phyloP scores from a whole-genome alignment of 352 stramenopile genomes.

The Globisporangium paddicum region DNA sequence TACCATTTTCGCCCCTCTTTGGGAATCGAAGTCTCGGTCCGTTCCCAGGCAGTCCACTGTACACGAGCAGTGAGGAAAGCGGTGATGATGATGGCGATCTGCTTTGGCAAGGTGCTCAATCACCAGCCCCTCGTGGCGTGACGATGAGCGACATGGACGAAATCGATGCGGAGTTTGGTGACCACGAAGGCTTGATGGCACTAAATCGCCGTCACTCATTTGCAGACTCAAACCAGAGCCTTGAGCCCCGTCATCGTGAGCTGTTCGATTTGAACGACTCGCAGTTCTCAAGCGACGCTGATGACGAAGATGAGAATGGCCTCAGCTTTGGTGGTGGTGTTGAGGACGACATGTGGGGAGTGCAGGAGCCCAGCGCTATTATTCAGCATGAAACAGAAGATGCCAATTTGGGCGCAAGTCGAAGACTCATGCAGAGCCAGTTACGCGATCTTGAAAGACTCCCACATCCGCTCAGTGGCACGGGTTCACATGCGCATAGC shows the following conservation, averaged over 20 bases:
- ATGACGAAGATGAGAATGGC: conserved; percentile 14
- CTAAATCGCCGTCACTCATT: not conserved
- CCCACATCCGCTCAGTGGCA: not conserved
- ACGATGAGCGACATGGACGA: conserved; percentile 11
- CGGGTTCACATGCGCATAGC: not conserved
- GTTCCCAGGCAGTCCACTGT: conserved; percentile 21
- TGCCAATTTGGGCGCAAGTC: not conserved
- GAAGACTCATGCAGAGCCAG: not conserved
- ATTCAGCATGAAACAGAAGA: conserved; percentile 22
- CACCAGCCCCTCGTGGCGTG: not conserved
- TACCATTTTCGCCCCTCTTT: not conserved
- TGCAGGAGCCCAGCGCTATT: conserved; percentile 13
- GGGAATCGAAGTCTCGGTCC: conserved; percentile 9
- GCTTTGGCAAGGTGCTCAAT: not conserved
- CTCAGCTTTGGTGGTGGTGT: not conserved
- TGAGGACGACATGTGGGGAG: conserved; percentile 21
- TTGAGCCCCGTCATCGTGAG: not conserved
- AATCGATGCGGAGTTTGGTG: not conserved
- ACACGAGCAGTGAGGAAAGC: conserved; percentile 22
- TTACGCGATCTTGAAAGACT: not conserved
- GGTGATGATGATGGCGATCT: conserved; percentile 9
- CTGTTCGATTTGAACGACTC: conserved; percentile 16
- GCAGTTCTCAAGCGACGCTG: conserved; percentile 10
- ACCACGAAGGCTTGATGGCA: not conserved
- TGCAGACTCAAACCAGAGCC: not conserved